phyloP scores from a whole-genome alignment of 139 green algal genomes.

The Gonium pectorale region DNA sequence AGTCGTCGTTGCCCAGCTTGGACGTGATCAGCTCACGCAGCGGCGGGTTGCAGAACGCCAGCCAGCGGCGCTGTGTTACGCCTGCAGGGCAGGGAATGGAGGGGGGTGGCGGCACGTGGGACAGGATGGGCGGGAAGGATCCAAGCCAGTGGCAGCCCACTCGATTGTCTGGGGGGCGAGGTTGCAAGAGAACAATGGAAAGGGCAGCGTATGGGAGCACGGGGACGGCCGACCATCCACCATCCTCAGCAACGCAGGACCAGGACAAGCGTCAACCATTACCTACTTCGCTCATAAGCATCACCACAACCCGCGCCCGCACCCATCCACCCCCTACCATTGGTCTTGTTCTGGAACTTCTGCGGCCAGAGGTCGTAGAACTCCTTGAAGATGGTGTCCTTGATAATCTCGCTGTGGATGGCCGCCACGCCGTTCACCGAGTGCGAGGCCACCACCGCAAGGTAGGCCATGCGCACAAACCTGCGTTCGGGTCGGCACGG shows the following conservation, averaged over 20 bases:
- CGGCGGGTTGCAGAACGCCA: slow-evolving; percentile 96
- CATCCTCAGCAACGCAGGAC: too few species aligned
- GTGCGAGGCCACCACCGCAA: slow-evolving; percentile 90
- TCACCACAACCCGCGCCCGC: neutral
- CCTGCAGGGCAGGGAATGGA: neutral
- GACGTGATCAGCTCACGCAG: slow-evolving; percentile 90
- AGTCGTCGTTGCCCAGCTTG: slow-evolving; percentile 89
- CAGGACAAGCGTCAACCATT: too few species aligned
- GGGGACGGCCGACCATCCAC: too few species aligned
- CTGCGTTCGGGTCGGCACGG: slow-evolving; percentile 24
- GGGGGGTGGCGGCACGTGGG: neutral
- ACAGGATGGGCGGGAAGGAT: neutral
- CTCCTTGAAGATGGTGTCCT: slow-evolving; percentile 81
- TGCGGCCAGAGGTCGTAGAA: slow-evolving; percentile 86
- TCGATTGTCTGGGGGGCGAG: too few species aligned
- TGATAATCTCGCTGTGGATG: slow-evolving; percentile 97
- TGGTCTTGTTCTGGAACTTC: slow-evolving; percentile 99
- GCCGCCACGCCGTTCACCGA: slow-evolving; percentile 96
- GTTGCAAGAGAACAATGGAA: too few species aligned
- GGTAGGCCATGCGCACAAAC: slow-evolving; percentile 97
- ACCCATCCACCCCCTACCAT: slow-evolving; percentile 69
- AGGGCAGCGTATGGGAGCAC: too few species aligned
- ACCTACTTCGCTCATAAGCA: too few species aligned
- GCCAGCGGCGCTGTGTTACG: slow-evolving; percentile 94
- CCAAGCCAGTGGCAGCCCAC: neutral